Conservation (phyloP, 2,329 filamentous ascomycete genomes). For the Phialophora expanda region DNA sequence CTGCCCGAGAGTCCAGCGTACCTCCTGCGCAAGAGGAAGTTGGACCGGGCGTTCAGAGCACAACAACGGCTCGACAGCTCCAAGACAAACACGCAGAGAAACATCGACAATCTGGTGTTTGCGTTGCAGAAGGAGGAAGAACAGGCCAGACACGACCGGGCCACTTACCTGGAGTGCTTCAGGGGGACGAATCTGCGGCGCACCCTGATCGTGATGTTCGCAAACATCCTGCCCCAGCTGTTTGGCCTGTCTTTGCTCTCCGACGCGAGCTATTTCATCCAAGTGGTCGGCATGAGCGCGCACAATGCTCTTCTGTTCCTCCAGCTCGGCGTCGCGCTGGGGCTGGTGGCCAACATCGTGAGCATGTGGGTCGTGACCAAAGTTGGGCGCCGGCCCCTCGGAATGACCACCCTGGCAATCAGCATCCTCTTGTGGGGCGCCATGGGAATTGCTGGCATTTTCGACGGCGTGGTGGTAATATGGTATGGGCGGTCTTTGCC, state of each 20-base stretch:
- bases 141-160: conserved; percentile 44
- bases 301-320: conserved; percentile 50
- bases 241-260: conserved; percentile 55
- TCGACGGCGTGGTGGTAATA: conserved; percentile 46
- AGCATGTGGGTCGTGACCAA: conserved; percentile 53
- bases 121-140: conserved; percentile 58
- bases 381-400: conserved; percentile 50
- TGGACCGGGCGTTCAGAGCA: conserved; percentile 51
- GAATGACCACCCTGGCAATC: conserved; percentile 45
- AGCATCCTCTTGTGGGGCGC: conserved; percentile 50
- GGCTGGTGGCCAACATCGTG: conserved; percentile 52
- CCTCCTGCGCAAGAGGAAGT: conserved; percentile 51
- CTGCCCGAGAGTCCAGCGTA: conserved; percentile 60
- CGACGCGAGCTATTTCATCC: conserved; percentile 51
- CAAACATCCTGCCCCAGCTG: conserved; percentile 51
- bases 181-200: conserved; percentile 41
- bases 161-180: conserved; percentile 44
- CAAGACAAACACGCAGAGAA: conserved; percentile 44
- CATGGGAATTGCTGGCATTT: conserved; percentile 57
- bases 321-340: conserved; percentile 52
- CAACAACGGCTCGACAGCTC: conserved; percentile 58
- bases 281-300: conserved; percentile 44
- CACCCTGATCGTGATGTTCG: conserved; percentile 47
- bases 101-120: conserved; percentile 46
- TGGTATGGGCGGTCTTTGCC: conserved; percentile 44